phyloP scores from a whole-genome alignment of 352 stramenopile genomes.

The Phytophthora hibernalis region DNA sequence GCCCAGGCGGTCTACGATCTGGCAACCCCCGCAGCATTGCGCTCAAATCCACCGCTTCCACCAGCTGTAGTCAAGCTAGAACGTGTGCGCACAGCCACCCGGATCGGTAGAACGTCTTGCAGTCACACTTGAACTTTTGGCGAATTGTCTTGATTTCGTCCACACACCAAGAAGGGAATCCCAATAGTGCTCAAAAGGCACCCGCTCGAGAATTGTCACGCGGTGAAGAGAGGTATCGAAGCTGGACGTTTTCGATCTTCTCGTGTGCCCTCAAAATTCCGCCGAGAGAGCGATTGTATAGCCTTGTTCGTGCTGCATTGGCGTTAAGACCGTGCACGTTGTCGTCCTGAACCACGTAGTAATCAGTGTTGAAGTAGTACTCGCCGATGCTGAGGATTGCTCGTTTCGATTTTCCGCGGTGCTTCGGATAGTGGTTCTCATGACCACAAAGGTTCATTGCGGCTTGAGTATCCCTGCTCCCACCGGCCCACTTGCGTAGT shows the following conservation, averaged over 20 bases:
- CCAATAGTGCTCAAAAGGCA: too few species aligned
- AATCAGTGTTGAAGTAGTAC: slow-evolving; percentile 12
- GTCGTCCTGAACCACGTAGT: slow-evolving; percentile 9
- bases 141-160: too few species aligned
- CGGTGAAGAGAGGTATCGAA: slow-evolving; percentile 18
- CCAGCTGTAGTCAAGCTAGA: too few species aligned
- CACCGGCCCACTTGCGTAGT: background rate
- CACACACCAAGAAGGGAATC: too few species aligned
- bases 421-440: background rate
- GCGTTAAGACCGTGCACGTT: slow-evolving; percentile 6
- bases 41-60: too few species aligned
- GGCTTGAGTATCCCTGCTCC: background rate
- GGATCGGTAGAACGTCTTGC: too few species aligned
- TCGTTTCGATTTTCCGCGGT: background rate
- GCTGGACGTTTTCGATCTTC: slow-evolving; percentile 13
- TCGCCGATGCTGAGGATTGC: background rate
- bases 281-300: background rate
- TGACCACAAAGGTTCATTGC: background rate
- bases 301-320: too few species aligned
- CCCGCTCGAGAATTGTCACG: too few species aligned
- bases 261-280: background rate
- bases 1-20: too few species aligned
- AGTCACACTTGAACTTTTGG: too few species aligned
- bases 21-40: too few species aligned
- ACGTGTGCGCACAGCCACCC: too few species aligned